Evolutionary conservation across 768 basidiomycete species (phyloP), one percentile per base, ranked within the genome.

Genomic region (Phaeotremella fagi): DNA sequence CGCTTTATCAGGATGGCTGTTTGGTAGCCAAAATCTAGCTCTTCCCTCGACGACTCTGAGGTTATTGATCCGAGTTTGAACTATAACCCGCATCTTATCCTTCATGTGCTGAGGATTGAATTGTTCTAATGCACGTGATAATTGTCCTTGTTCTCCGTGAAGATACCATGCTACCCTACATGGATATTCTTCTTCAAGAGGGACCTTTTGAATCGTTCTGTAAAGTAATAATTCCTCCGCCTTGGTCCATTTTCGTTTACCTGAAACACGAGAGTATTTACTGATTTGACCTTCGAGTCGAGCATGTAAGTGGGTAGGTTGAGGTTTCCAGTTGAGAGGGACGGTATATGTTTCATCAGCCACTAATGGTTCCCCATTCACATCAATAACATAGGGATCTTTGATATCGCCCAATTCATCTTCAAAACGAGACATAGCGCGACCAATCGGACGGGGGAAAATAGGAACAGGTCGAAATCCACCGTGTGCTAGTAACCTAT

Each of bases 21-120:
- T 27, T n/a, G 49, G 44, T 38, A 63, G 48, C 52, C 49, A 70
- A 20, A 49, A 55, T 44, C 68, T 54, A 11, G 65, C 68, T 22
- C 65, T 6, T 0, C 62, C 65, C 15, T 50, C 52, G 3, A 70
- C 59, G 15, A 12, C 26, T 5, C 36, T 27, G 1, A 45, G 28
- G 18, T 66, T 48, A 18, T 62, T 63, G 18, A 47, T 23, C 3
- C 69, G 18, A 12, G 50, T 44, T 16, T 23, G 31, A 15, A 71
- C 57, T 5, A 67, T 62, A 9, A 48, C 54, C 12, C 54, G 27
- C 61, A 71, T 63, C 60, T 68, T 71, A 31, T 68, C 66, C 33
- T 68, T 68, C 69, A 71, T 71, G 52, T 71, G 63, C 46, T 68
- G 61, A 0, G 61, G 52, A 37, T 66, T 65, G 45, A 53, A 66